Percentiles rank a stretch among this genome's conserved stretches.
phyloP scores from a whole-genome alignment of 2,329 filamentous ascomycete genomes.

The Cryphonectria japonica region DNA sequence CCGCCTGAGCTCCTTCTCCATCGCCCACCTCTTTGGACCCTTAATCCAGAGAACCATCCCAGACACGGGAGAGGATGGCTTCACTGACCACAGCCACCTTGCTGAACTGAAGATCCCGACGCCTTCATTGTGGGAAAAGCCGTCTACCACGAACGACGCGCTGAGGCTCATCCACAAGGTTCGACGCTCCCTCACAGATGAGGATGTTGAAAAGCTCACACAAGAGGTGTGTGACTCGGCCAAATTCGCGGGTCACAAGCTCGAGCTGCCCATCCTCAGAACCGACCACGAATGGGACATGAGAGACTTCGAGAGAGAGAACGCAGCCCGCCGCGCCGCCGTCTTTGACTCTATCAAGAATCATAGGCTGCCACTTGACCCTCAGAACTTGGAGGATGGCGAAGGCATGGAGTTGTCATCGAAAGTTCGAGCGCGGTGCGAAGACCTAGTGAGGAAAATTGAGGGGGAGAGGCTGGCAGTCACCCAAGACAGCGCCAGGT shows the following conservation, averaged over 20 bases:
- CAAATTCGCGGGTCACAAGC: slow-evolving; percentile 25
- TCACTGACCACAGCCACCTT: slow-evolving; percentile 22
- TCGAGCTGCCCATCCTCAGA: slow-evolving; percentile 34
- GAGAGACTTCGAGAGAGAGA: slow-evolving; percentile 26
- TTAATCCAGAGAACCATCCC: slow-evolving; percentile 22
- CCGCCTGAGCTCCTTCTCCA: slow-evolving; percentile 24
- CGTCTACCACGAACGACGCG: slow-evolving; percentile 6
- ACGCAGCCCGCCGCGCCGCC: slow-evolving; percentile 25
- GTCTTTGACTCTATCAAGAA: slow-evolving; percentile 22
- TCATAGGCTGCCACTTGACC: slow-evolving; percentile 35
- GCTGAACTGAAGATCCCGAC: slow-evolving; percentile 10
- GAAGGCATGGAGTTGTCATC: slow-evolving; percentile 36
- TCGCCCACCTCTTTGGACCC: slow-evolving; percentile 18
- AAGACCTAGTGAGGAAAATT: slow-evolving; percentile 25
- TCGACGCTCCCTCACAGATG: slow-evolving; percentile 16
- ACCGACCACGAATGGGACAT: slow-evolving; percentile 35
- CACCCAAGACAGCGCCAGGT: slow-evolving; percentile 29
- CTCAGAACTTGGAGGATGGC: slow-evolving; percentile 31
- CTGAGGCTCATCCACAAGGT: slow-evolving; percentile 16
- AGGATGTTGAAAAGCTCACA: slow-evolving; percentile 15
- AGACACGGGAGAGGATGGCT: slow-evolving; percentile 9
- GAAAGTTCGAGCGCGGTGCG: slow-evolving; percentile 9
- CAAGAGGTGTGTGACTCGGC: slow-evolving; percentile 7
- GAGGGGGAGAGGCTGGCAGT: slow-evolving; percentile 33
- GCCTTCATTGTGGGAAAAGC: background rate